These are phyloP conservation scores for Cnidoscolus chayamansa DNA, from an alignment of 441 rosid species.

Conservation along the genomic window DNA sequence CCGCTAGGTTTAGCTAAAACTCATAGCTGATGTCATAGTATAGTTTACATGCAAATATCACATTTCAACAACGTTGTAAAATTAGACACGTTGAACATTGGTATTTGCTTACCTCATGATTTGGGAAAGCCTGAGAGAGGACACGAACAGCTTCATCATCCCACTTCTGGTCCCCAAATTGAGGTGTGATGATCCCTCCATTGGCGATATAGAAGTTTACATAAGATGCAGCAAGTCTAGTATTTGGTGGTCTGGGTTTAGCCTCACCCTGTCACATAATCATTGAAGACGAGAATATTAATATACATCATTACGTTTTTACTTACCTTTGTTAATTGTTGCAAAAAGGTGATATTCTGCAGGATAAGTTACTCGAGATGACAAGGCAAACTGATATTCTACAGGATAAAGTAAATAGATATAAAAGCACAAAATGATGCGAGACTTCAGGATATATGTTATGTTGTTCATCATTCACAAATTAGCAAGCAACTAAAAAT, in stretches of 20 bases:
- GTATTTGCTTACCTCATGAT: conserved; percentile 47
- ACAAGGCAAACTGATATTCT: too few relatives aligned
- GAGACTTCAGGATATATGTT: background rate
- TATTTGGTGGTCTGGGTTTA: conserved; percentile 60
- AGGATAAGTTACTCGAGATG: too few relatives aligned
- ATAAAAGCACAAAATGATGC: background rate
- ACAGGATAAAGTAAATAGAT: too few relatives aligned
- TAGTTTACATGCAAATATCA: background rate
- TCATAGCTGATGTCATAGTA: background rate
- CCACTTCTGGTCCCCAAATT: conserved; percentile 73
- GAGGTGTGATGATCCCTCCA: conserved; percentile 74
- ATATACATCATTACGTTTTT: conserved; percentile 5
- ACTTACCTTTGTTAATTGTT: background rate
- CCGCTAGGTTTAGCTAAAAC: background rate
- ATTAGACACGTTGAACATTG: background rate
- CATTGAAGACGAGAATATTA: conserved; percentile 14
- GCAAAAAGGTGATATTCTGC: too few relatives aligned
- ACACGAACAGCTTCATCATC: conserved; percentile 77
- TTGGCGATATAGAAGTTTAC: conserved; percentile 83
- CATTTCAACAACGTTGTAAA: background rate
- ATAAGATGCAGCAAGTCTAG: conserved; percentile 89
- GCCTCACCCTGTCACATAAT: conserved; percentile 55
- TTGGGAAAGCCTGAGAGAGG: conserved; percentile 64
- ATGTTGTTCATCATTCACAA: background rate
- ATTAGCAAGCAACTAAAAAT: background rate